Evolutionary conservation across 768 basidiomycete species (phyloP).

Genomic region (Lyophyllum atratum): DNA sequence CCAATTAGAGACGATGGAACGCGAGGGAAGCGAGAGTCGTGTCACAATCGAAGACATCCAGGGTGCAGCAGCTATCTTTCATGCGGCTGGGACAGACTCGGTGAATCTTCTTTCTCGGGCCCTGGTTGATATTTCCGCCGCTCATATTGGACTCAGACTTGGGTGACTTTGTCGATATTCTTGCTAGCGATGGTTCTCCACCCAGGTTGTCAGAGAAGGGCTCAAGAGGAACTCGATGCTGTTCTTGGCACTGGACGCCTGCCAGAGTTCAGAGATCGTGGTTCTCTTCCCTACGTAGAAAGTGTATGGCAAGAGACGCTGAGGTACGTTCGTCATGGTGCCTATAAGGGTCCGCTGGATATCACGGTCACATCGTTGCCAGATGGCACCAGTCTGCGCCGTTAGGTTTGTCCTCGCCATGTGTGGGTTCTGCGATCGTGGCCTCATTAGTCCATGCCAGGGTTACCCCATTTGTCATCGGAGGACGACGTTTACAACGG

Average conservation of each 20-base stretch:
- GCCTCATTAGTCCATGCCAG: background rate
- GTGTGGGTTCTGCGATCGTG: background rate
- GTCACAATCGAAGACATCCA: background rate
- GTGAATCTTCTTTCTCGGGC: too few relatives aligned
- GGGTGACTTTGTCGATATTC: constrained; percentile 7
- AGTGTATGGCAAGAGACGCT: constrained; percentile 5
- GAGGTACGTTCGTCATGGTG: too few relatives aligned
- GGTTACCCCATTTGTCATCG: constrained; percentile 16
- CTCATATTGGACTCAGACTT: too few relatives aligned
- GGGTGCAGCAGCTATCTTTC: background rate
- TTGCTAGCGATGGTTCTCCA: constrained; percentile 19
- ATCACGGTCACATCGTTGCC: too few relatives aligned
- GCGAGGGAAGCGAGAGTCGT: background rate
- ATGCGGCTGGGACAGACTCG: background rate
- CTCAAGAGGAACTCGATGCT: constrained; percentile 17
- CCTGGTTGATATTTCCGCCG: too few relatives aligned
- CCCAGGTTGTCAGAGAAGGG: constrained; percentile 16
- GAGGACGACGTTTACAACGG: constrained; percentile 24
- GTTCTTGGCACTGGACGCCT: constrained; percentile 18
- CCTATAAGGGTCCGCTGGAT: too few relatives aligned
- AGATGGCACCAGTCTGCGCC: constrained; percentile 20
- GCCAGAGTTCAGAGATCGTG: constrained; percentile 19
- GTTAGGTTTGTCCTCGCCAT: background rate
- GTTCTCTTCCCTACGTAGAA: constrained; percentile 15
- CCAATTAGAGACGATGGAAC: constrained; percentile 12